Conservation (phyloP, 1,139 yeast species). For the Geotrichum carabidarum region DNA sequence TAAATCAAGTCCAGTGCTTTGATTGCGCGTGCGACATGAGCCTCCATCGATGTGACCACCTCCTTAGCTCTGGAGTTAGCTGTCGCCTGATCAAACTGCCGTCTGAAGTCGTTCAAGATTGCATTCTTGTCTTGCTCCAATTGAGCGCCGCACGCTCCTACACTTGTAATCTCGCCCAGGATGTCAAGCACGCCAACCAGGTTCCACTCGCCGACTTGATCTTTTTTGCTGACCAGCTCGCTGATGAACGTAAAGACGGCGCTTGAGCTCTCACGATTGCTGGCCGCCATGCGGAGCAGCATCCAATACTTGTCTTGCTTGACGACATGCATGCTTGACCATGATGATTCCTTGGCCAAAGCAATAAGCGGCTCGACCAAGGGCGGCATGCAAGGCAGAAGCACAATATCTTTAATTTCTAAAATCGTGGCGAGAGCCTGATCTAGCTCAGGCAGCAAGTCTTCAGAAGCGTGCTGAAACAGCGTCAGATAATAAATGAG, state of each 20-base stretch:
- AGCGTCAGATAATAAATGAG: slow-evolving; percentile 26
- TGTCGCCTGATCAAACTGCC: slow-evolving; percentile 17
- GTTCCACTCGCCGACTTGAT: background rate
- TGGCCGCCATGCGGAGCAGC: slow-evolving; percentile 52
- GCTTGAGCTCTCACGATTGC: slow-evolving; percentile 48
- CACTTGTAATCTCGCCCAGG: slow-evolving; percentile 73
- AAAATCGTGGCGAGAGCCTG: slow-evolving; percentile 13
- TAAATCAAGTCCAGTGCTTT: slow-evolving; percentile 47
- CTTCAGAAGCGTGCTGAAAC: slow-evolving; percentile 44
- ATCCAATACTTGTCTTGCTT: slow-evolving; percentile 53
- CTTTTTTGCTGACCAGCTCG: slow-evolving; percentile 38
- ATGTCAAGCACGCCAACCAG: slow-evolving; percentile 49
- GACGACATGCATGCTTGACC: slow-evolving; percentile 38
- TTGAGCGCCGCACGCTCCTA: slow-evolving; percentile 76
- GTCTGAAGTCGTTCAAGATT: slow-evolving; percentile 28
- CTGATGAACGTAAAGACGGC: slow-evolving; percentile 50
- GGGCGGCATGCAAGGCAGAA: slow-evolving; percentile 19
- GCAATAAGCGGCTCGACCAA: slow-evolving; percentile 49
- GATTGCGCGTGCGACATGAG: slow-evolving; percentile 54
- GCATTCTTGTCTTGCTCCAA: slow-evolving; percentile 60
- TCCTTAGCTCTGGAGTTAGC: slow-evolving; percentile 18
- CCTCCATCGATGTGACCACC: slow-evolving; percentile 30
- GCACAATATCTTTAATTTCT: slow-evolving; percentile 20
- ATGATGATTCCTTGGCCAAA: slow-evolving; percentile 47
- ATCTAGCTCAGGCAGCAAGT: slow-evolving; percentile 32